phyloP scores from a whole-genome alignment of 148 eudicot species.

The Heliamphora exappendiculata region DNA sequence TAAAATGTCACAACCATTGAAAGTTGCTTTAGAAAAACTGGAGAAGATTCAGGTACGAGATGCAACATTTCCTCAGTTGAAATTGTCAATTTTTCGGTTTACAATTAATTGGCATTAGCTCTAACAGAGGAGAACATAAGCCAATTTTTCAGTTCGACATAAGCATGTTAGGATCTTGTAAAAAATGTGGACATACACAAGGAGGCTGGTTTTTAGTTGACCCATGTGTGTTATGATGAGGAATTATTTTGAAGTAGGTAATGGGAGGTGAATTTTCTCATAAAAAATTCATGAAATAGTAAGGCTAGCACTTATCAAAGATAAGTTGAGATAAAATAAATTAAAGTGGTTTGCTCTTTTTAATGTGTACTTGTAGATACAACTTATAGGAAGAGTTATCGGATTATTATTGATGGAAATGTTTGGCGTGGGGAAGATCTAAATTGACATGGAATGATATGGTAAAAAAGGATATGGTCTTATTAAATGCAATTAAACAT shows the following conservation, averaged over 20 bases:
- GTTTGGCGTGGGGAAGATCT: too few species aligned
- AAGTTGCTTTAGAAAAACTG: slow-evolving; percentile 64
- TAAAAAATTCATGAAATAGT: too few species aligned
- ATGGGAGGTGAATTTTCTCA: too few species aligned
- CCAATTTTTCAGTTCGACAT: background rate
- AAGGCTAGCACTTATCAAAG: background rate
- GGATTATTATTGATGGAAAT: too few species aligned
- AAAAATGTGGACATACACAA: background rate
- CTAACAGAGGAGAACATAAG: background rate
- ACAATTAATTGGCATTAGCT: background rate
- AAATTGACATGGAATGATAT: too few species aligned
- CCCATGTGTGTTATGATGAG: too few species aligned
- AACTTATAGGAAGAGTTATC: too few species aligned
- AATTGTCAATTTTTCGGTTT: background rate
- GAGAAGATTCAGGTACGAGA: slow-evolving; percentile 57
- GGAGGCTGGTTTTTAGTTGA: background rate
- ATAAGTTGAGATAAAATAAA: too few species aligned
- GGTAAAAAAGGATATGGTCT: too few species aligned
- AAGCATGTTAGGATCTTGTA: background rate
- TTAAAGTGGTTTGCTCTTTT: background rate
- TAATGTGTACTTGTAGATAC: too few species aligned
- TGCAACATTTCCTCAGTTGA: background rate
- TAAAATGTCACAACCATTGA: slow-evolving; percentile 49
- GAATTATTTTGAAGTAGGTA: too few species aligned
- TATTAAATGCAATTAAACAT: too few species aligned